phyloP scores from a whole-genome alignment of 1,284 basidiomycete species.

The Puccinia triticina region DNA sequence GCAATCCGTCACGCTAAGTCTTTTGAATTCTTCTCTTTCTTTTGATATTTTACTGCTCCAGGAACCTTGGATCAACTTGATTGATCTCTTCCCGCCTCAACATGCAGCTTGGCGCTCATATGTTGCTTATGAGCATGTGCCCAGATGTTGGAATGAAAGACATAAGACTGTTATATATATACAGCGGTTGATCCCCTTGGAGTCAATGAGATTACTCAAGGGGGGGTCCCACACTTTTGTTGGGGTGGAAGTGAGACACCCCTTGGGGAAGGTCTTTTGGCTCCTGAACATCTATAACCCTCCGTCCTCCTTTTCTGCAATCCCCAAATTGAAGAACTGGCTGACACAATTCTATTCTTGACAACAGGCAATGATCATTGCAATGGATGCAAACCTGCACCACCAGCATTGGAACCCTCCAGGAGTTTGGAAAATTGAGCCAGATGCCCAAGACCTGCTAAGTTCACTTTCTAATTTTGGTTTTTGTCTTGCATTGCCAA shows the following conservation, averaged over 20 bases:
- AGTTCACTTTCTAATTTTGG: not conserved
- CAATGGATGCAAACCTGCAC: slow-evolving; percentile 8
- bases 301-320: not conserved
- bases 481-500: not conserved
- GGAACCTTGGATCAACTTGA: not conserved
- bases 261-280: not conserved
- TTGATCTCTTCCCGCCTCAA: not conserved
- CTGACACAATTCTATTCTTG: not conserved
- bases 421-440: not conserved
- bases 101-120: not conserved
- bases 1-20: not conserved
- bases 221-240: not conserved
- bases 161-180: not conserved
- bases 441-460: not conserved
- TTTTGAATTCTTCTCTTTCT: not conserved
- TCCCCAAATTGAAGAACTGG: not conserved
- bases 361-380: not conserved
- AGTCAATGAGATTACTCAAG: not conserved
- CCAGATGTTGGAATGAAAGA: not conserved
- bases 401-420: slow-evolving; percentile 18
- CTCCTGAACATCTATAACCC: slow-evolving; percentile 19
- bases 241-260: not conserved
- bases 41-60: not conserved
- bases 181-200: not conserved
- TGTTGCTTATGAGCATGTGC: not conserved